phyloP scores from a whole-genome alignment of 257 asterid genomes.

The Solanum bulbocastanum region DNA sequence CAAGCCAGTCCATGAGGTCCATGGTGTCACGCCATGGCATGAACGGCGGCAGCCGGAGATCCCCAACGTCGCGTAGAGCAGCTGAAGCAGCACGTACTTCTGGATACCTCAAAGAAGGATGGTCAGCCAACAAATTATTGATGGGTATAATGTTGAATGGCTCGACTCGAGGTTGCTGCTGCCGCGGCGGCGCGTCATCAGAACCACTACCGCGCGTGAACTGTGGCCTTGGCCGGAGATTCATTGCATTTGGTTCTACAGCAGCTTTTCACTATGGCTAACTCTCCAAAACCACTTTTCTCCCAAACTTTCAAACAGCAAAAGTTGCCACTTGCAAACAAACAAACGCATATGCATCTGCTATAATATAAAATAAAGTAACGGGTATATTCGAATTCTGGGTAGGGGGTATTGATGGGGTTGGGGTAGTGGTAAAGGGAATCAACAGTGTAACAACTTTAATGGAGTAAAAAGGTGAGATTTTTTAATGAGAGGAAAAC shows the following conservation, averaged over 20 bases:
- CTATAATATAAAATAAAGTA: neutral
- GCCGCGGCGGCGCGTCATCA: constrained; percentile 36
- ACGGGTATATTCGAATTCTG: neutral
- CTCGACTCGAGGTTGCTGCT: constrained; percentile 27
- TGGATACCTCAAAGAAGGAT: constrained; percentile 70
- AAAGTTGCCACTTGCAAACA: neutral
- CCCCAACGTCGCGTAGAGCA: constrained; percentile 54
- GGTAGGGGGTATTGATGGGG: neutral
- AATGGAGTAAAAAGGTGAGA: neutral
- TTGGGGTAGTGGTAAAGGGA: neutral
- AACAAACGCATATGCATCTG: neutral
- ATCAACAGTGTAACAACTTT: neutral
- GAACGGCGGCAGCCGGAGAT: constrained; percentile 71
- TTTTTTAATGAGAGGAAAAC: neutral
- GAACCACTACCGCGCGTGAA: constrained; percentile 46
- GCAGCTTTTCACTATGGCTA: constrained; percentile 9
- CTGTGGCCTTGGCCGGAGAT: constrained; percentile 43
- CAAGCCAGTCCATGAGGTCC: constrained; percentile 94
- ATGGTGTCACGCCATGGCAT: constrained; percentile 40
- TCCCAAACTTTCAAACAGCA: neutral
- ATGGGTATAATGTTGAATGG: constrained; percentile 77
- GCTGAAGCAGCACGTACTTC: constrained; percentile 86
- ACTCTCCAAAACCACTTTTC: neutral
- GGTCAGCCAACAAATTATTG: constrained; percentile 56
- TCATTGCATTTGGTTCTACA: constrained; percentile 30